Base-by-base conservation (phyloP, 257 asterid species). In the Datura wrightii region DNA sequence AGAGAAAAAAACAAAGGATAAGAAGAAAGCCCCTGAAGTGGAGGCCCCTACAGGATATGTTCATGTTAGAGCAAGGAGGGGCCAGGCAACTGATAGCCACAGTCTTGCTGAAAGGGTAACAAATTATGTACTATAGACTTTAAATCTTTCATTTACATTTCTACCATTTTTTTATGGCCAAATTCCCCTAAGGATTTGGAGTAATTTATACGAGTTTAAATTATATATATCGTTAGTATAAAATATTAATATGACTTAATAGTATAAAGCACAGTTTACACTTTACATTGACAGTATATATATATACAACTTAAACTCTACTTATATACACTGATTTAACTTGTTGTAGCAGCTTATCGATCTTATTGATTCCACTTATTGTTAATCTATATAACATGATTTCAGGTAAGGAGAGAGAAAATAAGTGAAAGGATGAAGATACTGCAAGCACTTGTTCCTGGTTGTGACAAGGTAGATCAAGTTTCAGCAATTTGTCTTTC, bases 81-180 rank as follows among this genome's bases (percentile, higher is more conserved):
- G 98, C 82, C 97, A 94, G 58, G 98, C 98, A 24, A 94, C 98
- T 55, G 97, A 93, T 80, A 92, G 95, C 87, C 98, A 94, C 92
- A 94, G 97, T 89, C 93, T 91, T 82, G 97, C 97, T 53, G 97
- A 94, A 84, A 94, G 97, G 97, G 97, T 94, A 90, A 65, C 72
- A 24, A 46, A 6, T 37, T 56, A 39, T 39, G 42, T 39, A 9
- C 15, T 13, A 8, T 3, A 37, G 16, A 44, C 72, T 55, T 13
- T 24, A 24, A 19, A 53, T 31, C 24, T 42, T 18, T 4, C 70
- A 62, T 1, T 62, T 62, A 24, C 41, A 31, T 65, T 48, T 46
- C 59, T 44, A 44, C 42, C 13, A n/a, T 70, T 70, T 4, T 24
- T 24, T 24, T 24, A 24, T 24, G 31, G 31, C 31, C 31, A 24